Base-by-base conservation (phyloP, 2,329 filamentous ascomycete genomes). In the Hymenoscyphus linearis region DNA sequence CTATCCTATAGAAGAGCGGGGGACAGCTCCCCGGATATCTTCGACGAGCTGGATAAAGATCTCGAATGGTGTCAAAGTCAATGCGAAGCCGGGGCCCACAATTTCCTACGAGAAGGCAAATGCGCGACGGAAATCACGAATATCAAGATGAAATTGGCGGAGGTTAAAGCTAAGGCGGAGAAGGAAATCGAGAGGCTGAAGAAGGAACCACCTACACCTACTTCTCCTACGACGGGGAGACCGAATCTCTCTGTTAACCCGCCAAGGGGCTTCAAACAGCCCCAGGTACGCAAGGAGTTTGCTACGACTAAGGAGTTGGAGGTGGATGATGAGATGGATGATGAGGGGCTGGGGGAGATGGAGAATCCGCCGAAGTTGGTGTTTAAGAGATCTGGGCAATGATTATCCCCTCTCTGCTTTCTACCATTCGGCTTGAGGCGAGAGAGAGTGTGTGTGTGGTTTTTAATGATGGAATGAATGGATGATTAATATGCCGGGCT, bases 21-120 rank as follows among this genome's bases (percentile, higher is more conserved):
- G 4, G 64, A 61, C 5, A 62, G 59, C 7, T 25, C 60, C 6
- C 59, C 62, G 13, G 83, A 85, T 64, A 78, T 85, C 0, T 91
- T 88, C 70, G 90, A 96, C 66, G 80, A 84, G 52, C 80, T 92
- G 1, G 92, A 96, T 72, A 89, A 88, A 71, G 83, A 85, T 0
- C 79, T 97, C 27, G 92, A 96, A 71, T 84, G 85, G 65, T 89
- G 91, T 4, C 91, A 96, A 73, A 82, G 82, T 60, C 84, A 92
- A 68, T 96, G 90, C 72, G 93, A 97, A 76, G 86, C 87, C 59
- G 93, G 89, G 2, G 93, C 93, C 0, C 92, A 96, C 71, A 90
- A 96, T 70, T 91, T 95, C 64, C 79, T 97, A n/a, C 85, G 93
- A 26, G 89, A 92, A 58, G 93, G 92, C 12, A 88, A 95, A 70